These are phyloP conservation scores for Phyllosticta ampelicida DNA, from an alignment of 2,329 filamentous ascomycete genomes.

Conservation along the genomic window DNA sequence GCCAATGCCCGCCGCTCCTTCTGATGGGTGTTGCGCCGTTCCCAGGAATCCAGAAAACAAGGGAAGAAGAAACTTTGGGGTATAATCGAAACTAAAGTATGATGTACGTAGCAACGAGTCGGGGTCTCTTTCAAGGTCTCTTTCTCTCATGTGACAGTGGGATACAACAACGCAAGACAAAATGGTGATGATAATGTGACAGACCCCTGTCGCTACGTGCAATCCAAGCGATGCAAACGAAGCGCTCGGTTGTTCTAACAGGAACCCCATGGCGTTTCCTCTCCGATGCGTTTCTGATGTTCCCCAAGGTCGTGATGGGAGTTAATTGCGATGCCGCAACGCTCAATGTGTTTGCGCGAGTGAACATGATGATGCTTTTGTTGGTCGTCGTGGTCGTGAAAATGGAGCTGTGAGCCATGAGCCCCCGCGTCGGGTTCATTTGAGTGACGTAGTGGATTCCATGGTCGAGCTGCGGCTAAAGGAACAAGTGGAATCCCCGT, in stretches of 20 bases:
- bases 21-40: slow-evolving; percentile 2
- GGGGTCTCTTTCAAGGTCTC: slow-evolving; percentile 5
- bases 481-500: slow-evolving; percentile 13
- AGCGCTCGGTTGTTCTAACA: background rate
- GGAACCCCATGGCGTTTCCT: background rate
- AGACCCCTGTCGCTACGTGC: background rate
- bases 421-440: background rate
- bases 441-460: slow-evolving; percentile 13
- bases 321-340: background rate
- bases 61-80: slow-evolving; percentile 3
- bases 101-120: slow-evolving; percentile 5
- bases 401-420: background rate
- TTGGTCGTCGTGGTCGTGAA: slow-evolving; percentile 7
- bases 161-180: slow-evolving; percentile 3
- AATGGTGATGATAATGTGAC: background rate
- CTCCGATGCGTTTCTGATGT: background rate
- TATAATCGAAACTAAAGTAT: slow-evolving; percentile 8
- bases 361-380: slow-evolving; percentile 1
- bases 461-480: slow-evolving; percentile 28
- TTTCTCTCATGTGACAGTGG: slow-evolving; percentile 3
- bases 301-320: background rate
- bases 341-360: slow-evolving; percentile 1
- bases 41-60: slow-evolving; percentile 4
- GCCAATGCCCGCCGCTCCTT: background rate
- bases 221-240: background rate